phyloP scores from a whole-genome alignment of 345 rosid genomes.

The Camelina sativa region DNA sequence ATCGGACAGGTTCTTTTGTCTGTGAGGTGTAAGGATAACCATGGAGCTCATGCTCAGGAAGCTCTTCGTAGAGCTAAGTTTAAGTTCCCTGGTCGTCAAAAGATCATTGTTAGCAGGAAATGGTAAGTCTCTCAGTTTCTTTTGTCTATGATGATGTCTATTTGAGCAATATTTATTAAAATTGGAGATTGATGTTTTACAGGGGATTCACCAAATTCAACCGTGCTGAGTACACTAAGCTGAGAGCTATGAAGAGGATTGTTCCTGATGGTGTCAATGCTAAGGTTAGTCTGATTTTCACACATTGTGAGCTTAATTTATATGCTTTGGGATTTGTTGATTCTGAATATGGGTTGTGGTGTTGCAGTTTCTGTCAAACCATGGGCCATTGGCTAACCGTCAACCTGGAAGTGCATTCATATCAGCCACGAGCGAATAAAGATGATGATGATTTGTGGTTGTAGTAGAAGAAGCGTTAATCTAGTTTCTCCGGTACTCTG shows the following conservation, averaged over 20 bases:
- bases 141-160: neutral
- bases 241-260: conserved; percentile 55
- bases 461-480: conserved; percentile 27
- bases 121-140: conserved; percentile 42
- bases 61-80: conserved; percentile 67
- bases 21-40: conserved; percentile 61
- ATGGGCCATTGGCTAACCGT: conserved; percentile 47
- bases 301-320: neutral
- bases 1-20: conserved; percentile 67
- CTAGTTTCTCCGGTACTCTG: conserved; percentile 4
- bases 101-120: conserved; percentile 67
- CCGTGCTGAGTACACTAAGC: conserved; percentile 57
- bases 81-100: conserved; percentile 68
- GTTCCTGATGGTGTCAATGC: conserved; percentile 64
- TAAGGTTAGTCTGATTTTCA: conserved; percentile 39
- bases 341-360: neutral
- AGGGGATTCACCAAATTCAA: conserved; percentile 64
- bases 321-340: neutral
- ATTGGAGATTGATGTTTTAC: neutral
- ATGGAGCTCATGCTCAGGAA: conserved; percentile 61
- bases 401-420: conserved; percentile 55
- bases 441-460: conserved; percentile 36
- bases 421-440: conserved; percentile 30
- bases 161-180: neutral
- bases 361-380: conserved; percentile 49